Conservation (phyloP, 805 yeast species). For the Lipomyces starkeyi region DNA sequence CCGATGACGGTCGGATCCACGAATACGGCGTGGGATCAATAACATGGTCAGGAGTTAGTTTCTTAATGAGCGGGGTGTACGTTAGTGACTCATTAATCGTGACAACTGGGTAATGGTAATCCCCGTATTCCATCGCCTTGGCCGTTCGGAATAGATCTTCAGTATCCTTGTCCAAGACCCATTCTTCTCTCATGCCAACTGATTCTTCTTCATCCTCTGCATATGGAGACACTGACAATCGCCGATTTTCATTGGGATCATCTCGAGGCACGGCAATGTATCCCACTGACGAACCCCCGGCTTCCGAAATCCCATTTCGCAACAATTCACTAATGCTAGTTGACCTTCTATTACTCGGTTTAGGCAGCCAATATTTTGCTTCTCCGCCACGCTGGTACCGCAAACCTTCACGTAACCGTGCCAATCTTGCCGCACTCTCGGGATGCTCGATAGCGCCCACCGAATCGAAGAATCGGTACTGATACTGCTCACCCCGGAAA, state of each 20-base stretch:
- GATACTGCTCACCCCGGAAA: slow-evolving; percentile 72
- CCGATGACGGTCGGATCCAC: slow-evolving; percentile 2
- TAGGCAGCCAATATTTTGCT: slow-evolving; percentile 79
- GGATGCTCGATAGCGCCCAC: slow-evolving; percentile 77
- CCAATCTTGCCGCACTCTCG: slow-evolving; percentile 64
- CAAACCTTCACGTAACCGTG: slow-evolving; percentile 80
- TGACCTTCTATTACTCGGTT: slow-evolving; percentile 22
- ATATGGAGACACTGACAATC: neutral
- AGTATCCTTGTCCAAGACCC: slow-evolving; percentile 42
- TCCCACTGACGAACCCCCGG: slow-evolving; percentile 20
- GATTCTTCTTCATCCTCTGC: neutral
- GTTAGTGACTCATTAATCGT: slow-evolving; percentile 43
- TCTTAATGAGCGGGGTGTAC: slow-evolving; percentile 25
- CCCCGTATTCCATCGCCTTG: slow-evolving; percentile 47
- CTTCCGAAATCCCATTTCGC: slow-evolving; percentile 9
- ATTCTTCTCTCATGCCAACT: slow-evolving; percentile 13
- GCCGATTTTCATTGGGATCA: slow-evolving; percentile 6
- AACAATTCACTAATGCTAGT: slow-evolving; percentile 6
- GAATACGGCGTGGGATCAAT: neutral
- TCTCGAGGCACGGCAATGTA: slow-evolving; percentile 12
- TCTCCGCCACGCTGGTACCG: slow-evolving; percentile 80
- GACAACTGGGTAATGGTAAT: slow-evolving; percentile 52
- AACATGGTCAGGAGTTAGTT: neutral
- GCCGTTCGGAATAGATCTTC: slow-evolving; percentile 48
- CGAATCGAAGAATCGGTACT: slow-evolving; percentile 82